Conservation (phyloP, 1,284 basidiomycete genomes). For the Pascua sp. region DNA sequence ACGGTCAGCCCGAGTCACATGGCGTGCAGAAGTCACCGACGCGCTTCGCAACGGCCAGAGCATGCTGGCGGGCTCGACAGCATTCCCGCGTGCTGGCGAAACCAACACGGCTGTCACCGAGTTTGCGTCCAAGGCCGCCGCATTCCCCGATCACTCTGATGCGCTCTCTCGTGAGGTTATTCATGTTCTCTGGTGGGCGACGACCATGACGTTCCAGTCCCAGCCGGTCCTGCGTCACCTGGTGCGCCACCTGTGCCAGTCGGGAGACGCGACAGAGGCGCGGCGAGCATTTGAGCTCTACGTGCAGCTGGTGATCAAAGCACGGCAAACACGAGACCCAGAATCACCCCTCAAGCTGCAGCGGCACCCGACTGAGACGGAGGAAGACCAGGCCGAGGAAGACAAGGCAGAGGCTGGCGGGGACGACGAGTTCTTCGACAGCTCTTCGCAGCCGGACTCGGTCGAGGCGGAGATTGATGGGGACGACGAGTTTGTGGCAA, state of each 20-base stretch:
- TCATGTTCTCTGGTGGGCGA: conserved; percentile 85
- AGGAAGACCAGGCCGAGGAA: conserved; percentile 19
- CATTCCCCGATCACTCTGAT: conserved; percentile 65
- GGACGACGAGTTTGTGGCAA: conserved; percentile 71
- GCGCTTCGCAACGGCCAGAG: conserved; percentile 66
- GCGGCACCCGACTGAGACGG: conserved; percentile 23
- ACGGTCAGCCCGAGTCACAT: conserved; percentile 53
- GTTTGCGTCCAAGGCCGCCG: conserved; percentile 76
- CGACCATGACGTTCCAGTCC: conserved; percentile 85
- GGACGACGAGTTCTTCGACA: conserved; percentile 18
- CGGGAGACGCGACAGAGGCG: conserved; percentile 65
- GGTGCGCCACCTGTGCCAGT: conserved; percentile 64
- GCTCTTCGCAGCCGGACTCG: neutral
- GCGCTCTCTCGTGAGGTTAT: conserved; percentile 21
- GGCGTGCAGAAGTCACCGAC: conserved; percentile 63
- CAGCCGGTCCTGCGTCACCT: conserved; percentile 77
- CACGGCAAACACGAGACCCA: conserved; percentile 59
- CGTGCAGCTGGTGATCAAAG: conserved; percentile 75
- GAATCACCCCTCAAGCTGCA: conserved; percentile 48
- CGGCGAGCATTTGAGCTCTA: conserved; percentile 74
- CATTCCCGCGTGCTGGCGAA: conserved; percentile 79
- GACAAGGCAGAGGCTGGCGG: conserved; percentile 18
- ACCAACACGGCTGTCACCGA: conserved; percentile 75
- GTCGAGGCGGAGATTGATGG: conserved; percentile 47
- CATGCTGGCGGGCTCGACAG: conserved; percentile 63